Percentiles rank a stretch among this genome's conserved stretches.
These are phyloP conservation scores for Gliomastix tumulicola DNA, from an alignment of 2,329 filamentous ascomycete species.

Conservation along the genomic window DNA sequence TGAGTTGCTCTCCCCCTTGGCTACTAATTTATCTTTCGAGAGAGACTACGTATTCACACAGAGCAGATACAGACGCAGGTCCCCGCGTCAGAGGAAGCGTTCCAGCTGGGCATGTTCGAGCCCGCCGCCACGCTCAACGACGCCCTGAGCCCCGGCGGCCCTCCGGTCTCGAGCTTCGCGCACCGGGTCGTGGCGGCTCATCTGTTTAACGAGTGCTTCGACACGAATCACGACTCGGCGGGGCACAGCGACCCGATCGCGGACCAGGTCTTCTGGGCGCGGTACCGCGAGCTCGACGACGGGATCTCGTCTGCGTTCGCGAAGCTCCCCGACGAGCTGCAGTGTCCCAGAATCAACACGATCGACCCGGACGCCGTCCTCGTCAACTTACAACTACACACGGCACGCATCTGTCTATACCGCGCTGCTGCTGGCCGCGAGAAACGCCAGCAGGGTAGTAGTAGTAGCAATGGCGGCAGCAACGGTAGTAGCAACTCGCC, in stretches of 20 bases:
- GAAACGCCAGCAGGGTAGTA: too few relatives aligned
- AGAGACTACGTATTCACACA: conserved; percentile 5
- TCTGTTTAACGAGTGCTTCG: conserved; percentile 71
- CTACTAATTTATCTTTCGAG: neutral
- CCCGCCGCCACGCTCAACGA: conserved; percentile 53
- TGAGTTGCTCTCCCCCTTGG: conserved; percentile 18
- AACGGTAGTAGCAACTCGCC: conserved; percentile 36
- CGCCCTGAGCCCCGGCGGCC: conserved; percentile 43
- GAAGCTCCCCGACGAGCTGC: conserved; percentile 62
- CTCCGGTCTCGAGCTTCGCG: conserved; percentile 56
- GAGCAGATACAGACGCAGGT: conserved; percentile 62
- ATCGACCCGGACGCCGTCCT: conserved; percentile 66
- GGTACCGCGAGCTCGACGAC: conserved; percentile 72
- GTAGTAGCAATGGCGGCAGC: too few relatives aligned
- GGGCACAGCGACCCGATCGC: conserved; percentile 58
- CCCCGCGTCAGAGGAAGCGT: conserved; percentile 69
- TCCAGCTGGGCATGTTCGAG: conserved; percentile 55
- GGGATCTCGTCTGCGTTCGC: conserved; percentile 67
- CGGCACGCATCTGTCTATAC: conserved; percentile 77
- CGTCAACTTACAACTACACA: conserved; percentile 77
- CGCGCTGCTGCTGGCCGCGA: conserved; percentile 71
- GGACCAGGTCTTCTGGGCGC: conserved; percentile 72
- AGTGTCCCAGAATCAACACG: conserved; percentile 60
- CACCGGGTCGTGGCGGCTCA: conserved; percentile 64
- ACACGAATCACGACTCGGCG: conserved; percentile 65